Percentiles rank a stretch among this genome's conserved stretches.
Conservation (phyloP, 148 eudicot genomes). For the Amaranthus hypochondriacus region DNA sequence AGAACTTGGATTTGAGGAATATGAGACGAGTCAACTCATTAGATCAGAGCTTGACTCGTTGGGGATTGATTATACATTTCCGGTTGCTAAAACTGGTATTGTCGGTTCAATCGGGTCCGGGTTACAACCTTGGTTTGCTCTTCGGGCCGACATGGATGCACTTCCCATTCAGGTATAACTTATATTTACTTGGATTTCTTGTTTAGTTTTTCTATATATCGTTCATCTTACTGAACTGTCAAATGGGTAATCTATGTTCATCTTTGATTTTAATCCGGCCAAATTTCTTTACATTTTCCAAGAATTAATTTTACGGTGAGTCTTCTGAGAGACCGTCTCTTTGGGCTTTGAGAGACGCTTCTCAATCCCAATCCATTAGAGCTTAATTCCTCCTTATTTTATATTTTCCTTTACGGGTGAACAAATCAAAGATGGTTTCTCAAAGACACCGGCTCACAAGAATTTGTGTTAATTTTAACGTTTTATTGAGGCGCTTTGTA, state of each 20-base stretch:
- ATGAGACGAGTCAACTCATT: constrained; percentile 31
- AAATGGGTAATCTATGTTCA: not conserved
- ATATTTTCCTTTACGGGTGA: too few species aligned
- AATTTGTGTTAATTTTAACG: too few species aligned
- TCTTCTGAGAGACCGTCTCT: too few species aligned
- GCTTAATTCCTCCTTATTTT: too few species aligned
- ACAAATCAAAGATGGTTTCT: too few species aligned
- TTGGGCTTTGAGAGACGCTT: too few species aligned
- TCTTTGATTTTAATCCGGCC: too few species aligned
- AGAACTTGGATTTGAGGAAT: constrained; percentile 36
- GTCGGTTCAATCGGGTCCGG: constrained; percentile 37
- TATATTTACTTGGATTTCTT: not conserved
- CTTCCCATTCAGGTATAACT: constrained; percentile 38
- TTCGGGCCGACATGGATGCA: constrained; percentile 49
- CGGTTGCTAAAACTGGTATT: constrained; percentile 37
- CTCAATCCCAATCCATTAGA: too few species aligned
- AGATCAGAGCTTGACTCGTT: constrained; percentile 34
- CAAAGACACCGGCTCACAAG: too few species aligned
- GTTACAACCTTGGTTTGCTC: constrained; percentile 31
- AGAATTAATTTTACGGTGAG: too few species aligned
- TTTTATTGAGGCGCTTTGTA: too few species aligned
- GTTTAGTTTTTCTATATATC: not conserved
- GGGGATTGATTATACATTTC: constrained; percentile 32
- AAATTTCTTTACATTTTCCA: too few species aligned
- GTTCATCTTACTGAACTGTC: not conserved